Conservation (phyloP, 345 rosid genomes). For the Melaleuca alternifolia region DNA sequence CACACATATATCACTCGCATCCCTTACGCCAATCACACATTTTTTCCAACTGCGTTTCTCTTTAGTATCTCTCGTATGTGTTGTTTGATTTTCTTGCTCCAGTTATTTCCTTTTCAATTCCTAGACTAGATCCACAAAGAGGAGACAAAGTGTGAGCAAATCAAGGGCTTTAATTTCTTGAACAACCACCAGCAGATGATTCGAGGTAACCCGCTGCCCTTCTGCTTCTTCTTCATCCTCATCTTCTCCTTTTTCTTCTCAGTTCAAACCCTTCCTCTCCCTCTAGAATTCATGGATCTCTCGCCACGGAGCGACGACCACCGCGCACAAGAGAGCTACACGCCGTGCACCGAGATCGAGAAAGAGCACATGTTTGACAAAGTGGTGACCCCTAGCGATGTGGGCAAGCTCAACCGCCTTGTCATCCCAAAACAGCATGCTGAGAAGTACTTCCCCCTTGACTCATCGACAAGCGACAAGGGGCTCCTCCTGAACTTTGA, state of each 20-base stretch:
- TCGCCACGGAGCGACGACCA: neutral
- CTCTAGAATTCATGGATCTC: neutral
- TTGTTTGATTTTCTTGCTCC: neutral
- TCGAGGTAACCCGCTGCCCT: neutral
- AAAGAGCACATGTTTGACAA: conserved; percentile 51
- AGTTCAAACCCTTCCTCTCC: neutral
- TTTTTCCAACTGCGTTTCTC: neutral
- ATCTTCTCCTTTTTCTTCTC: neutral
- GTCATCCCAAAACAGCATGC: conserved; percentile 57
- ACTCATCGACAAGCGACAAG: conserved; percentile 56
- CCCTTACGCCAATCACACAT: neutral
- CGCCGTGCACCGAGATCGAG: conserved; percentile 2
- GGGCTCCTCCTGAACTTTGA: conserved; percentile 77
- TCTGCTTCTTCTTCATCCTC: neutral
- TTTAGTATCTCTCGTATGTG: neutral
- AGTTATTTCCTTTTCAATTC: neutral
- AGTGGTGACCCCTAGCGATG: conserved; percentile 53
- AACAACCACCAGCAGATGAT: neutral
- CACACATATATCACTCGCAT: neutral
- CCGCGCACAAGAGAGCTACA: neutral
- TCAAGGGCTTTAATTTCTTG: neutral
- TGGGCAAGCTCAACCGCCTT: conserved; percentile 52
- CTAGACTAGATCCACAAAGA: neutral
- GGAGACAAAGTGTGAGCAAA: neutral
- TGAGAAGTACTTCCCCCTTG: conserved; percentile 71